Evolutionary conservation across 2,329 filamentous ascomycete genomes (phyloP), one percentile per base, ranked within the genome.

Genomic region (Microdochium trichocladiopsis): DNA sequence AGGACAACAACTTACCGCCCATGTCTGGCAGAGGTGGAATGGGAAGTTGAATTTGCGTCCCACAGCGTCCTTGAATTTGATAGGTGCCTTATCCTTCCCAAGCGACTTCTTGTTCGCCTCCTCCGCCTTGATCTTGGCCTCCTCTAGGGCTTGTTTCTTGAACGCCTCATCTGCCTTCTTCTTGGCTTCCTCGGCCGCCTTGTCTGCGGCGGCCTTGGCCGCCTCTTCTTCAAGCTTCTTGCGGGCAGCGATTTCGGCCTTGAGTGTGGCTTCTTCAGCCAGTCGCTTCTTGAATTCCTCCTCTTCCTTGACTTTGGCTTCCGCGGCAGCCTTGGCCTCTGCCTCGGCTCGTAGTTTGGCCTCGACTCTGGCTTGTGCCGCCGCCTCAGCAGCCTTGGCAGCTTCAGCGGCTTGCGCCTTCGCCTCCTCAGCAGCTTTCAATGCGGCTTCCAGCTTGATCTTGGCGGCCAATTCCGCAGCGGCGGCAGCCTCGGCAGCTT

Each of bases 11-110:
- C 16, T 18, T 25, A 92, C 88, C 73, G 77, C 74, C 90, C 90
- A 95, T 2, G 86, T 94, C 62, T 84, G 83, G 69, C 91, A 96
- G 25, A 95, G 69, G 57, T 92, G 83, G 70, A 86, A 96, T 1
- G 92, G 92, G 63, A 96, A 96, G 69, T 84, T 94, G 67, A 95
- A 96, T 68, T 95, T 96, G 58, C 92, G 81, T 28, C 90, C 89
- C 16, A 96, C 84, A 1, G 91, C 91, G 66, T 96, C 92, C 70
- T 95, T 95, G 73, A 95, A 95, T 59, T 86, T 86, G 66, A 96
- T 89, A 2, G 88, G 89, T 45, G 84, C 76, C 67, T 90, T 88
- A 41, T 85, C 80, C 55, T 78, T 78, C 56, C 78, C 78, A 48
- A 77, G 70, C 10, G 69, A 69, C 58, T 75, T 74, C 57, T 69